These are phyloP conservation scores for Isabelozyma pseudorhagii DNA, from an alignment of 805 yeast species.

Conservation along the genomic window DNA sequence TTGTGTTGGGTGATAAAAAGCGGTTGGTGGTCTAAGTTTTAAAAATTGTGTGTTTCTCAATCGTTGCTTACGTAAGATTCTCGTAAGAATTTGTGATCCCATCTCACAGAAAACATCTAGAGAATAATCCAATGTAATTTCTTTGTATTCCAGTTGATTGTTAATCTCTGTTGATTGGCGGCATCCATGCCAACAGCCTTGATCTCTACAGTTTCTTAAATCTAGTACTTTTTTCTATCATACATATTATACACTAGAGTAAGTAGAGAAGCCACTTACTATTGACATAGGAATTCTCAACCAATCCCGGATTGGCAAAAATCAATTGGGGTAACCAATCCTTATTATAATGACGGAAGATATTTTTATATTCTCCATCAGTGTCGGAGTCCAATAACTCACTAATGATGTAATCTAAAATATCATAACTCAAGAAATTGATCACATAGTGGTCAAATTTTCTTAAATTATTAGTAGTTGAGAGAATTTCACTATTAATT, in stretches of 20 bases:
- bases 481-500: constrained; percentile 18
- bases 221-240: neutral
- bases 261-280: constrained; percentile 38
- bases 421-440: constrained; percentile 29
- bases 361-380: constrained; percentile 17
- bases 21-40: neutral
- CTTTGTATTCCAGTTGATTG: too few species aligned
- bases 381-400: constrained; percentile 23
- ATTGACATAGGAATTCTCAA: constrained; percentile 31
- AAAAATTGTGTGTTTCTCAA: neutral
- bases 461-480: neutral
- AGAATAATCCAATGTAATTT: too few species aligned
- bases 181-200: neutral
- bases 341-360: constrained; percentile 34
- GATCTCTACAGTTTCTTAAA: neutral
- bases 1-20: constrained; percentile 1
- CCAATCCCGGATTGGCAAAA: constrained; percentile 38
- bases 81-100: neutral
- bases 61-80: neutral
- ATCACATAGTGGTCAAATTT: constrained; percentile 17
- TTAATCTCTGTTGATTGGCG: neutral
- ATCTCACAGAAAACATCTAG: too few species aligned
- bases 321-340: constrained; percentile 40
- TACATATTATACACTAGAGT: constrained; percentile 13
- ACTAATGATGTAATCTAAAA: constrained; percentile 27